These are phyloP conservation scores for Backusella westeae DNA, from an alignment of 192 early-diverging fungal genomes.

Conservation along the genomic window DNA sequence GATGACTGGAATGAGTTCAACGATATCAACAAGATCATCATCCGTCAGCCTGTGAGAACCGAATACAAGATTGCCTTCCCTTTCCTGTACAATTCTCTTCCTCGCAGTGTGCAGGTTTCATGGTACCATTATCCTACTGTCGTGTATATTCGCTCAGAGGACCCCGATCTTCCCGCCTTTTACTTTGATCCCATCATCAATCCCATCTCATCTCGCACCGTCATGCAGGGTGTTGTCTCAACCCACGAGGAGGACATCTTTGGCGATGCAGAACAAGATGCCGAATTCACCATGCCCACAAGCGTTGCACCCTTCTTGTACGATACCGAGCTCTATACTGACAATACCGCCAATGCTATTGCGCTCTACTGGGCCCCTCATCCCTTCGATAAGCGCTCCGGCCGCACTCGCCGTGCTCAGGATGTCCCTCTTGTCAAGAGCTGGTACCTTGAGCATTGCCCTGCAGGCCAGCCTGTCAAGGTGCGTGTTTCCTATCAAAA, in stretches of 20 bases:
- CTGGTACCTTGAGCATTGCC: conserved; percentile 98
- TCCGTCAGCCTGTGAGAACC: conserved; percentile 96
- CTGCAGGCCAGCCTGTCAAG: conserved; percentile 92
- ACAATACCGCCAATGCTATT: conserved; percentile 91
- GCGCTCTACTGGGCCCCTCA: conserved; percentile 97
- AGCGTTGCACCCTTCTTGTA: conserved; percentile 78
- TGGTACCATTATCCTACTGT: conserved; percentile 94
- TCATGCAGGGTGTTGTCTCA: conserved; percentile 47
- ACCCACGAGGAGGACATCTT: conserved; percentile 65
- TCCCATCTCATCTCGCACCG: conserved; percentile 86
- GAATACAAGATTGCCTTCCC: conserved; percentile 99
- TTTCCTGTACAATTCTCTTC: conserved; percentile 95
- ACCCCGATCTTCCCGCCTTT: conserved; percentile 96
- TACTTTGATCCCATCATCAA: conserved; percentile 97
- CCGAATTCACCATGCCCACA: conserved; percentile 83
- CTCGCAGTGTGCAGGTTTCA: conserved; percentile 87
- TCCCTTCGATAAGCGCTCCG: conserved; percentile 93
- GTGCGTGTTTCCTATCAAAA: conserved; percentile 99
- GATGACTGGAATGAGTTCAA: conserved; percentile 99
- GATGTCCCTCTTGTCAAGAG: conserved; percentile 95
- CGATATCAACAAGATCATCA: conserved; percentile 99
- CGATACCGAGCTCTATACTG: conserved; percentile 76
- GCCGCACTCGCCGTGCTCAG: conserved; percentile 84
- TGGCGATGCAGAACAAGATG: conserved; percentile 80
- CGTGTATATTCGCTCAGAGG: conserved; percentile 86